These are phyloP conservation scores for Microthlaspi erraticum DNA, from an alignment of 345 rosid genomes.

Conservation along the genomic window DNA sequence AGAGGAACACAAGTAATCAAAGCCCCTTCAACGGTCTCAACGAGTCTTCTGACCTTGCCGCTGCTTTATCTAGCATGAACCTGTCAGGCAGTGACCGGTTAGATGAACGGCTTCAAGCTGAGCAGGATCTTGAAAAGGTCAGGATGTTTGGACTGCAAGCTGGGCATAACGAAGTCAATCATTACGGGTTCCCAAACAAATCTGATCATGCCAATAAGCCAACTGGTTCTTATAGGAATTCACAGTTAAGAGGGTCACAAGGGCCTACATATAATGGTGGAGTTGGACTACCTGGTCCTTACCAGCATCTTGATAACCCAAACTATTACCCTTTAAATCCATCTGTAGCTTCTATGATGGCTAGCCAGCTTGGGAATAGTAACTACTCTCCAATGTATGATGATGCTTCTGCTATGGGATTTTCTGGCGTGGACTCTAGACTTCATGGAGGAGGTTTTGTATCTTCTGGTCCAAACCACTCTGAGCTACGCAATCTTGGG, in stretches of 20 bases:
- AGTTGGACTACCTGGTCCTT: slow-evolving; percentile 54
- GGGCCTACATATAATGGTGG: slow-evolving; percentile 56
- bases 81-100: slow-evolving; percentile 55
- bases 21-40: slow-evolving; percentile 59
- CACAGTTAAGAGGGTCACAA: slow-evolving; percentile 69
- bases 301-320: slow-evolving; percentile 57
- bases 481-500: slow-evolving; percentile 58
- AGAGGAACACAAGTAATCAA: slow-evolving; percentile 57
- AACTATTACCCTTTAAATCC: slow-evolving; percentile 68
- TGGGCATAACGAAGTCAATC: slow-evolving; percentile 46
- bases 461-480: slow-evolving; percentile 55
- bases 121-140: slow-evolving; percentile 54
- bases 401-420: slow-evolving; percentile 65
- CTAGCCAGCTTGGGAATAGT: slow-evolving; percentile 64
- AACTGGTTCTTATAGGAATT: slow-evolving; percentile 48
- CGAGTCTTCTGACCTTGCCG: slow-evolving; percentile 66
- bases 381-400: slow-evolving; percentile 70
- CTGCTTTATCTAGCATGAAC: slow-evolving; percentile 73
- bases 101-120: slow-evolving; percentile 54
- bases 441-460: slow-evolving; percentile 59
- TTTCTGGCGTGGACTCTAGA: slow-evolving; percentile 71
- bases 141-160: slow-evolving; percentile 54
- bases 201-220: slow-evolving; percentile 47
- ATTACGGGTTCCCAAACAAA: slow-evolving; percentile 50
- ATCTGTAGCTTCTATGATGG: slow-evolving; percentile 62